Conservation (phyloP, 225 moss, liverwort and hornwort species). For the Bryum argenteum region DNA sequence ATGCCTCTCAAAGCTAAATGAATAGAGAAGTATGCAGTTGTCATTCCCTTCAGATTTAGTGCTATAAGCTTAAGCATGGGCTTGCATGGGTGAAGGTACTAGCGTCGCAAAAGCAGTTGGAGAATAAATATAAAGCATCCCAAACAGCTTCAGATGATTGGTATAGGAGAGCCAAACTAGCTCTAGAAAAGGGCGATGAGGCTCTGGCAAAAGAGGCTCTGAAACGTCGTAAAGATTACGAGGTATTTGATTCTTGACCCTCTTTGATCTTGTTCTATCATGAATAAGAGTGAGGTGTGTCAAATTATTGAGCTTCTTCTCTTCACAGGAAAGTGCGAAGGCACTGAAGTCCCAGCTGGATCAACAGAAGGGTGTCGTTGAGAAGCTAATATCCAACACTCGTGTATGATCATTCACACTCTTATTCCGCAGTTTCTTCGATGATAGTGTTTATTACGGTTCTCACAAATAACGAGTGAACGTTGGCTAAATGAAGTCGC, state of each 20-base stretch:
- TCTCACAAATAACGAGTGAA: too few species aligned
- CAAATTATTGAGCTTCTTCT: constrained; percentile 6
- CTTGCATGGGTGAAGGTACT: constrained; percentile 60
- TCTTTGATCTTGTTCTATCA: neutral
- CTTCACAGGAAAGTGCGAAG: constrained; percentile 83
- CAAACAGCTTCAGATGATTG: constrained; percentile 89
- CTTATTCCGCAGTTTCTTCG: constrained; percentile 6
- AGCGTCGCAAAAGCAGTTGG: constrained; percentile 96
- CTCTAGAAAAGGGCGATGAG: constrained; percentile 94
- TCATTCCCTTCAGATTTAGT: neutral
- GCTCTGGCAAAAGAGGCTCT: constrained; percentile 87
- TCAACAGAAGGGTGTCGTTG: constrained; percentile 89
- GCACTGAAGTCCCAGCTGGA: constrained; percentile 84
- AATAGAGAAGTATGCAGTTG: neutral
- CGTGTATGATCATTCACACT: constrained; percentile 54
- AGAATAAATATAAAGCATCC: constrained; percentile 88
- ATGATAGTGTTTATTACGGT: neutral
- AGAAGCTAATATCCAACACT: constrained; percentile 92
- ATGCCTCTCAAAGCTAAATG: neutral
- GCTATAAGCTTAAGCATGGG: neutral
- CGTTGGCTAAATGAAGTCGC: too few species aligned
- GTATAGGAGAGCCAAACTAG: constrained; percentile 96
- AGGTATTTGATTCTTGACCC: constrained; percentile 40
- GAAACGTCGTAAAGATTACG: constrained; percentile 93
- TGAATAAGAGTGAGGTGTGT: neutral